phyloP scores from a whole-genome alignment of 495 filamentous ascomycete species.

The Neurospora sp. region DNA sequence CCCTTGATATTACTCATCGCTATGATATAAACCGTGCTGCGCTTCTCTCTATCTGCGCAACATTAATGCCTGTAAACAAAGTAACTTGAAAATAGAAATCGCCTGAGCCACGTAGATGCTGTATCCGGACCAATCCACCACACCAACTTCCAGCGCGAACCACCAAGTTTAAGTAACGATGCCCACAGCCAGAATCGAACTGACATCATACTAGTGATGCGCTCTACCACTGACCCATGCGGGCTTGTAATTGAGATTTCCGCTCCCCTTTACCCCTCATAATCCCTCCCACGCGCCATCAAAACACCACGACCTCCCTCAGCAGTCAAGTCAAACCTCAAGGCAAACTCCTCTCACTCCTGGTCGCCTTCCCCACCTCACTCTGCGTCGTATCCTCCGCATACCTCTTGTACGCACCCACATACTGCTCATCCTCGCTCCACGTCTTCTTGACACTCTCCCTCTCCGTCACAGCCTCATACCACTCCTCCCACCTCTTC shows the following conservation, averaged over 20 bases:
- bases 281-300: no score
- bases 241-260: no score
- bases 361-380: conserved; percentile 57
- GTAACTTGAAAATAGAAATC: no score
- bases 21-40: background rate
- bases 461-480: conserved; percentile 41
- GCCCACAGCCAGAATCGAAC: no score
- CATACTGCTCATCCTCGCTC: conserved; percentile 52
- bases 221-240: no score
- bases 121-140: background rate
- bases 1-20: background rate
- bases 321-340: conserved; percentile 12
- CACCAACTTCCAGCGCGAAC: background rate
- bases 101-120: background rate
- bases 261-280: no score
- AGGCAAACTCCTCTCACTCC: conserved; percentile 51
- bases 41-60: background rate
- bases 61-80: no score
- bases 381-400: conserved; percentile 63
- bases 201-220: no score
- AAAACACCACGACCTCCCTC: no score
- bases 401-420: conserved; percentile 58
- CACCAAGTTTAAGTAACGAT: no score
- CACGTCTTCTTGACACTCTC: conserved; percentile 50
- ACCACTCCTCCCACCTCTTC: conserved; percentile 53